Percentiles rank a stretch among this genome's conserved stretches.
Conservation (phyloP, 2,329 filamentous ascomycete genomes). For the Chaetomium sp. region DNA sequence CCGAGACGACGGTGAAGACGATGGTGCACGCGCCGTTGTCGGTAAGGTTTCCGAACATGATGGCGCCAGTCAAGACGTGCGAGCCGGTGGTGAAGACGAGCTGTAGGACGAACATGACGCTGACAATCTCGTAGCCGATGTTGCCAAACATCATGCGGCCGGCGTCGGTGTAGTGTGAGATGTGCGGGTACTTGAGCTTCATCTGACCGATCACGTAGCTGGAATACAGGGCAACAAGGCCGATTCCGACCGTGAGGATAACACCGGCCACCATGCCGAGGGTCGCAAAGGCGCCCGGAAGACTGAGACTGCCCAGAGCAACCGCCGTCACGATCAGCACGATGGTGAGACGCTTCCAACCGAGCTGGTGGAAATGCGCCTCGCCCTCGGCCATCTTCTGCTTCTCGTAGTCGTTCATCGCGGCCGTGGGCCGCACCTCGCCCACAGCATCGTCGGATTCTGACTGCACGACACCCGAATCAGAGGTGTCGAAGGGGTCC, state of each 20-base stretch:
- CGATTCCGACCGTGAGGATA: slow-evolving; percentile 42
- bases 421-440: slow-evolving; percentile 25
- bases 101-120: slow-evolving; percentile 63
- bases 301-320: slow-evolving; percentile 55
- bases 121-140: slow-evolving; percentile 63
- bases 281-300: slow-evolving; percentile 55
- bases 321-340: slow-evolving; percentile 61
- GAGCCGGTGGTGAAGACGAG: slow-evolving; percentile 70
- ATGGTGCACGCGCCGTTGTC: slow-evolving; percentile 53
- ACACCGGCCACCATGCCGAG: slow-evolving; percentile 54
- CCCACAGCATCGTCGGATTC: slow-evolving; percentile 30
- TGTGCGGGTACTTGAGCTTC: slow-evolving; percentile 55
- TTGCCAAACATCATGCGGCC: slow-evolving; percentile 63
- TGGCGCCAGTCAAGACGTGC: slow-evolving; percentile 70
- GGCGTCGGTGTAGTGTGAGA: slow-evolving; percentile 69
- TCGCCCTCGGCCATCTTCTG: slow-evolving; percentile 49
- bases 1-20: slow-evolving; percentile 50
- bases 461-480: slow-evolving; percentile 7
- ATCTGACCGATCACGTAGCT: slow-evolving; percentile 48
- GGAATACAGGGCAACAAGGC: slow-evolving; percentile 46
- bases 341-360: slow-evolving; percentile 59
- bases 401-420: slow-evolving; percentile 50
- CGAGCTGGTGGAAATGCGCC: slow-evolving; percentile 55
- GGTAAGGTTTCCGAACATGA: slow-evolving; percentile 68
- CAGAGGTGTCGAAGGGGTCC: slow-evolving; percentile 4